phyloP scores from a whole-genome alignment of 495 filamentous ascomycete species.

The Talaromyces proteolyticus region DNA sequence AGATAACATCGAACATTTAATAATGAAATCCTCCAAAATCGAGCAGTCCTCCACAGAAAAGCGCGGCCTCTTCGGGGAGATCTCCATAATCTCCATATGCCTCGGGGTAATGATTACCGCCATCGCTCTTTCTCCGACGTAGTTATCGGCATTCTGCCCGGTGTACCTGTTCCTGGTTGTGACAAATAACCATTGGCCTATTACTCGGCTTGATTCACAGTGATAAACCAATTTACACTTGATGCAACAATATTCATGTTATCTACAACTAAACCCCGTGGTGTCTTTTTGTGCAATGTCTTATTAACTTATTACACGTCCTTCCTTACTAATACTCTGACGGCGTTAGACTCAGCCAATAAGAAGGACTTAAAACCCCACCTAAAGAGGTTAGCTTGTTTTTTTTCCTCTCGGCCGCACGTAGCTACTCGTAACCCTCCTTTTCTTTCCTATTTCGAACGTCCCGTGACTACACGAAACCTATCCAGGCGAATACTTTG shows the following conservation, averaged over 20 bases:
- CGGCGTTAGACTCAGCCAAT: not conserved
- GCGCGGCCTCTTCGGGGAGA: no score
- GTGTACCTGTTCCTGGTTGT: not conserved
- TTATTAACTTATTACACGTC: no score
- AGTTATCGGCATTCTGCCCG: not conserved
- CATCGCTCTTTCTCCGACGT: conserved; percentile 5
- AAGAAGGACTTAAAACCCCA: not conserved
- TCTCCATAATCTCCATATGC: not conserved
- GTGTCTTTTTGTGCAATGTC: no score
- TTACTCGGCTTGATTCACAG: not conserved
- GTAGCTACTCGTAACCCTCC: not conserved
- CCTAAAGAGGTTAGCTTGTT: not conserved
- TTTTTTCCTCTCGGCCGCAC: not conserved
- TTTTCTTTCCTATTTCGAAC: conserved; percentile 1
- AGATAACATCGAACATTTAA: no score
- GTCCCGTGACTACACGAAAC: conserved; percentile 3
- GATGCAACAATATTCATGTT: no score
- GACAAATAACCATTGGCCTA: no score
- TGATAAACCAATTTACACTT: no score
- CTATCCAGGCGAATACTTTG: not conserved
- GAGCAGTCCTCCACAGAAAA: no score
- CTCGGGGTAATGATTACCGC: not conserved
- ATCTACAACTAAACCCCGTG: no score
- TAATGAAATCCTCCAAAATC: no score
- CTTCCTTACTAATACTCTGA: no score